Base-by-base conservation (phyloP, 164 flowering plant genomes). In the Berberis vulgaris region DNA sequence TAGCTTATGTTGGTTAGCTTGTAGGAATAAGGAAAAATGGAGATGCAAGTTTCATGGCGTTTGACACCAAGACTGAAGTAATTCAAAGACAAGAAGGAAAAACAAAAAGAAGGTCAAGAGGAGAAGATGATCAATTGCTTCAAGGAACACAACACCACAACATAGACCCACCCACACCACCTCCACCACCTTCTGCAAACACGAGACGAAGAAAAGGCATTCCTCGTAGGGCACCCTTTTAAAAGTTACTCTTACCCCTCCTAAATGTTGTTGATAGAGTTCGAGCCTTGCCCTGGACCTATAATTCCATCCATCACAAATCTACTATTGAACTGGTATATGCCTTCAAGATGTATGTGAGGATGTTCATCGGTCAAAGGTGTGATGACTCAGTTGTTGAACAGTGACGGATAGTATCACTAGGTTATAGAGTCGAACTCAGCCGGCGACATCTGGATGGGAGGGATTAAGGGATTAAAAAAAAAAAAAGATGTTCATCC, bases 141-240 rank as follows among this genome's bases (percentile, higher is more conserved):
- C 26, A 26, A 26, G 0, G 26, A 26, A 26, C 26, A 26, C 26
- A 26, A 26, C 26, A 26, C 26, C 26, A 26, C 26, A 26, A 26
- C 26, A 26, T 26, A 26, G 26, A 26, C 26, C 26, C 26, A 0
- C 26, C 26, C 26, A 26, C 26, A 72, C 78, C 83, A 61, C 64
- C 77, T 47, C 78, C 85, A 59, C 84, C 84, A 44, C 81, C 88
- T 60, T 75, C 82, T 74, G 73, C 86, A 1, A 81, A 45, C 71
- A 66, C 86, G 71, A 80, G 94, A 63, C 79, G 96, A 79, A 84
- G 97, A 73, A 91, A 91, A 68, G 97, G 97, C 54, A 80, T 91
- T 69, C 97, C 97, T 71, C 97, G 77, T 62, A 76, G 97, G 58
- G 96, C 97, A 55, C 96, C 97, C n/a, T 78, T 86, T 69, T 80